Evolutionary conservation across 176 grass and related monocot genomes (phyloP).

Genomic region (Cenchrus purpureus): DNA sequence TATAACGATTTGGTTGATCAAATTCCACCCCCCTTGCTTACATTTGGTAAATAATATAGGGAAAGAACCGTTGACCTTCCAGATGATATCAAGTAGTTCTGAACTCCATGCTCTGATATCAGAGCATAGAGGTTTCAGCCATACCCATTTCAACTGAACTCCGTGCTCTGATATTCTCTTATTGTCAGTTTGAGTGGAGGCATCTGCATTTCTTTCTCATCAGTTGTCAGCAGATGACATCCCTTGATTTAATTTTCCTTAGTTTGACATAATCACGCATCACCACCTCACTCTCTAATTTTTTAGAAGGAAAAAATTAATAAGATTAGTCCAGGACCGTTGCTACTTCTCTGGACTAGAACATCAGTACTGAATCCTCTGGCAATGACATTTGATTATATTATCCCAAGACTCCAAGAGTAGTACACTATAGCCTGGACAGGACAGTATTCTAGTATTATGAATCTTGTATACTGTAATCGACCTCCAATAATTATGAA

Average conservation of each 20-base stretch:
- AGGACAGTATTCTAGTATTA: not conserved
- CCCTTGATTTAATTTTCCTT: not conserved
- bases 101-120: not conserved
- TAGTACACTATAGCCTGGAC: not conserved
- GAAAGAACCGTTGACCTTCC: no score
- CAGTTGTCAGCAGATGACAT: not conserved
- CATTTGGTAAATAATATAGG: not conserved
- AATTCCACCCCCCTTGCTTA: not conserved
- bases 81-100: not conserved
- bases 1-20: no score
- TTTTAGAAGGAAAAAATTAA: not conserved
- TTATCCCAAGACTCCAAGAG: not conserved
- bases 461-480: not conserved
- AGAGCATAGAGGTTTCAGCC: not conserved
- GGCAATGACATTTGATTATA: not conserved
- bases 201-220: not conserved
- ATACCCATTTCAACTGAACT: not conserved
- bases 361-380: not conserved
- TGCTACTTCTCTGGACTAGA: not conserved
- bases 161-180: not conserved
- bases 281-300: not conserved
- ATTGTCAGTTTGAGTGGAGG: not conserved
- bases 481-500: not conserved
- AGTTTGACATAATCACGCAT: not conserved
- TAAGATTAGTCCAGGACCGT: not conserved